phyloP scores from a whole-genome alignment of 2,329 filamentous ascomycete genomes.

The Verticillium zaregamsianum region DNA sequence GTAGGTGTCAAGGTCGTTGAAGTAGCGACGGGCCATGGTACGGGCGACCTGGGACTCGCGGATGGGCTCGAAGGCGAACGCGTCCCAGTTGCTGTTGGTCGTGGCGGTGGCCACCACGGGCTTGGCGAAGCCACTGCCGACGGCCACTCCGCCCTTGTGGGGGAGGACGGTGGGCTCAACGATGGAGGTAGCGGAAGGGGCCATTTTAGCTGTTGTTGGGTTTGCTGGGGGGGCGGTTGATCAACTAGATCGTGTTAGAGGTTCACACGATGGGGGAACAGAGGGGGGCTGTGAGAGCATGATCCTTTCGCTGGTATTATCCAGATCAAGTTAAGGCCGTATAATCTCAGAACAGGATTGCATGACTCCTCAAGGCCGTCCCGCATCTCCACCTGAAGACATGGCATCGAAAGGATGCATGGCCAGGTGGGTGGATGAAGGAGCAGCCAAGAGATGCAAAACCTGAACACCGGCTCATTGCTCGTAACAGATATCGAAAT shows the following conservation, averaged over 20 bases:
- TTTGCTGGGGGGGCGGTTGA: conserved; percentile 5
- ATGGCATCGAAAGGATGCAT: no score
- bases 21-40: conserved; percentile 92
- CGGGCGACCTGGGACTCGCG: conserved; percentile 89
- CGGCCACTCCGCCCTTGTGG: conserved; percentile 45
- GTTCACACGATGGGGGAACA: conserved; percentile 16
- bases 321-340: conserved; percentile 95
- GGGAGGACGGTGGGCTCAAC: conserved; percentile 53
- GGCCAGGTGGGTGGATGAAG: background rate
- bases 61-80: conserved; percentile 80
- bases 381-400: background rate
- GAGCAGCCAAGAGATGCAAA: background rate
- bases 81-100: conserved; percentile 64
- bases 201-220: conserved; percentile 55
- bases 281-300: conserved; percentile 61
- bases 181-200: conserved; percentile 53
- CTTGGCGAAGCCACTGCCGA: conserved; percentile 56
- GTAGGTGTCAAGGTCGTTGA: conserved; percentile 80
- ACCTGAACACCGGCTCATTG: conserved; percentile 5
- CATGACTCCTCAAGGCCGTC: background rate
- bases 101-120: background rate
- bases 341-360: conserved; percentile 66
- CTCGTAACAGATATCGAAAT: conserved; percentile 2
- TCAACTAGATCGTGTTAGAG: background rate
- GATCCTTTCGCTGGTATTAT: conserved; percentile 99